These are phyloP conservation scores for Wolfiporia cocos DNA, from an alignment of 1,284 basidiomycete genomes.

Conservation along the genomic window DNA sequence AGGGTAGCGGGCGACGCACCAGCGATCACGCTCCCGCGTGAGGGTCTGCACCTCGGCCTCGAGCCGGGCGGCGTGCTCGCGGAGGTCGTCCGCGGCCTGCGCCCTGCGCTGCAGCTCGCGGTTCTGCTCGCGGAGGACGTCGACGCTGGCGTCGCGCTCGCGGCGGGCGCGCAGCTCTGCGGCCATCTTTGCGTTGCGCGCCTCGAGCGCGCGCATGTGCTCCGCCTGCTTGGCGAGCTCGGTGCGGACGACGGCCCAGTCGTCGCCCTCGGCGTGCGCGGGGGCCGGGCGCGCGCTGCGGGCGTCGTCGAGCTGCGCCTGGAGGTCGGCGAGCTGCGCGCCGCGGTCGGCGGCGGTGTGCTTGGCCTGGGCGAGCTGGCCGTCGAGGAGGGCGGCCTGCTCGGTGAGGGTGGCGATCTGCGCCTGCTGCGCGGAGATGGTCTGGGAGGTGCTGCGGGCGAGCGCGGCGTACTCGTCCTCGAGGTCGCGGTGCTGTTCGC, in stretches of 20 bases:
- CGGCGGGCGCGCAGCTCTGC: slow-evolving; percentile 49
- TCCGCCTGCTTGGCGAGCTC: slow-evolving; percentile 59
- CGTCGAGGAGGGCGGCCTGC: slow-evolving; percentile 38
- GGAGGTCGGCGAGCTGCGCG: slow-evolving; percentile 35
- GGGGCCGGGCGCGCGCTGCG: slow-evolving; percentile 20
- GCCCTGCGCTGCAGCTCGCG: slow-evolving; percentile 55
- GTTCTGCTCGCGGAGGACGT: slow-evolving; percentile 73
- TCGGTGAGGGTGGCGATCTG: slow-evolving; percentile 41
- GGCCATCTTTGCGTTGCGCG: slow-evolving; percentile 51
- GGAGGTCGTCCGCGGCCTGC: slow-evolving; percentile 44
- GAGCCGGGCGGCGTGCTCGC: slow-evolving; percentile 48
- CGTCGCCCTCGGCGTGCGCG: slow-evolving; percentile 31
- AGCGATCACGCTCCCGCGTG: slow-evolving; percentile 47
- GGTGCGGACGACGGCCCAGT: slow-evolving; percentile 49
- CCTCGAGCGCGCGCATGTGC: slow-evolving; percentile 58
- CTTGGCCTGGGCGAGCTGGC: slow-evolving; percentile 36
- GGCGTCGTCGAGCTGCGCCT: slow-evolving; percentile 41
- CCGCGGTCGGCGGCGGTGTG: slow-evolving; percentile 36
- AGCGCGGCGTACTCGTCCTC: slow-evolving; percentile 44
- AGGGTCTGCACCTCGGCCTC: slow-evolving; percentile 60
- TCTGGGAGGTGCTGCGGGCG: slow-evolving; percentile 38
- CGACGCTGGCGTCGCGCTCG: slow-evolving; percentile 51
- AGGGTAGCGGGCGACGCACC: slow-evolving; percentile 29
- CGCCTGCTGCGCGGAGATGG: slow-evolving; percentile 39
- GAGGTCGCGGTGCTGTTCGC: slow-evolving; percentile 51